Conservation (phyloP, 2,329 filamentous ascomycete species). For the Talaromyces marneffei region DNA sequence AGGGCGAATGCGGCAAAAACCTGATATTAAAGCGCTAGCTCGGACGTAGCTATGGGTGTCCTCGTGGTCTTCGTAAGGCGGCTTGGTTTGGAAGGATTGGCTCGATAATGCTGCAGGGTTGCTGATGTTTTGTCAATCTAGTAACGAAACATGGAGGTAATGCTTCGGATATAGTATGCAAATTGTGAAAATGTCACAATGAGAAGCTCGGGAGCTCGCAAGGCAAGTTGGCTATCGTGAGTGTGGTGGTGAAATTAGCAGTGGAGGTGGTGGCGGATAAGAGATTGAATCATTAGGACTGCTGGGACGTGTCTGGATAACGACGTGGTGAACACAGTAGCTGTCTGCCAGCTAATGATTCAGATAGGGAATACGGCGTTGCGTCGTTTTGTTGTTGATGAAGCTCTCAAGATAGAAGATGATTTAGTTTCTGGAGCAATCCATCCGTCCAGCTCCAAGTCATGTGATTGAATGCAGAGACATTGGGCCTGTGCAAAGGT, state of each 20-base stretch:
- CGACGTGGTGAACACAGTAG: neutral
- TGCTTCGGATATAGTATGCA: neutral
- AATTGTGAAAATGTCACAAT: neutral
- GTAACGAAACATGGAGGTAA: neutral
- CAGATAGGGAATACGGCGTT: neutral
- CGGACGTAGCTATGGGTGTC: neutral
- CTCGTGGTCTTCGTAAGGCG: neutral
- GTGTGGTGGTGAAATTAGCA: conserved; percentile 1
- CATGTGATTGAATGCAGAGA: conserved; percentile 2
- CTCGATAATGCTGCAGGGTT: neutral
- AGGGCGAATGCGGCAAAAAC: neutral
- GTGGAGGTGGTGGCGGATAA: conserved; percentile 8
- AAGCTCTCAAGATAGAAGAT: neutral
- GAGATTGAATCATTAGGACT: conserved; percentile 1
- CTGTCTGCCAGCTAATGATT: neutral
- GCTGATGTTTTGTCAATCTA: neutral
- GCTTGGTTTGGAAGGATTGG: neutral
- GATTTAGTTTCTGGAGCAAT: conserved; percentile 1
- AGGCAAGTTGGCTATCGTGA: neutral
- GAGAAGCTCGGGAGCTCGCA: neutral
- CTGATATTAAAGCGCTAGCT: neutral
- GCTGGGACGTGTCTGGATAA: neutral
- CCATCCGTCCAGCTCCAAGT: neutral
- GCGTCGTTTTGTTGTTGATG: conserved; percentile 19
- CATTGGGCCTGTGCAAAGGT: neutral